Evolutionary conservation across 345 rosid species (phyloP).

Genomic region (Citrus sinensis): DVS_A1.0 CM039167.1:5552501-5553000

Average conservation of each 20-base stretch:
- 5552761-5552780: conserved; percentile 71
- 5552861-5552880: conserved; percentile 5
- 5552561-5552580: neutral
- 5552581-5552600: conserved; percentile 81
- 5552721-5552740: no score
- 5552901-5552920: neutral
- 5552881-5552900: neutral
- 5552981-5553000: neutral
- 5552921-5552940: neutral
- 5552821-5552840: conserved; percentile 47
- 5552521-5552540: neutral
- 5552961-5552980: neutral
- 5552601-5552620: conserved; percentile 76
- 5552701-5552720: neutral
- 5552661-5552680: neutral
- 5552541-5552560: neutral
- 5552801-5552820: conserved; percentile 63
- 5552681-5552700: neutral
- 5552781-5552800: conserved; percentile 55
- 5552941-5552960: no score
- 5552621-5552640: conserved; percentile 89
- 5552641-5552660: conserved; percentile 85
- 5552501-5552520: neutral
- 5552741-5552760: conserved; percentile 77
- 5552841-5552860: conserved; percentile 63